Base-by-base conservation (phyloP, 208 protist species). In the Crithidia brevicula region DNA sequence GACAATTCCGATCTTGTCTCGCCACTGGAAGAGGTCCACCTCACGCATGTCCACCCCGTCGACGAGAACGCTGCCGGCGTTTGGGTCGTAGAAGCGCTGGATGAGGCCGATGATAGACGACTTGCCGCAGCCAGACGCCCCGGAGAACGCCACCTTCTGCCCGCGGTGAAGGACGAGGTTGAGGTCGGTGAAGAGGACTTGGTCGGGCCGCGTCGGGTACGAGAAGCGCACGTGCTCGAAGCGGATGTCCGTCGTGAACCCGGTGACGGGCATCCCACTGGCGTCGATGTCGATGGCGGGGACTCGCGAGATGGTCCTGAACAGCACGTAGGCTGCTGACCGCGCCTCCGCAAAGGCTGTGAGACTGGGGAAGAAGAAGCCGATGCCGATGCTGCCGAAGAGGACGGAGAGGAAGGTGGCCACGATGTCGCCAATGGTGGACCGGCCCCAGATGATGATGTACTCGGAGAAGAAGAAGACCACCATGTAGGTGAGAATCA, bases 41-140 rank as follows among this genome's bases (percentile, higher is more conserved):
- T 82, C 69, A 16, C 71, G 65, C 58, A 95, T 68, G 66, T 91
- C 77, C 8, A 72, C 58, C 34, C 83, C 87, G 49, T 95, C 89
- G 23, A 64, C 58, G n/a, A 74, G 38, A 28, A 96, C 73, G 22
- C 43, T 18, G 36, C 92, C 92, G 25, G 47, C 60, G 22, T 23
- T 47, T 3, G 88, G 88, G 72, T 97, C 90, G 64, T 97, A 97
- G 66, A 94, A 93, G 56, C 89, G 81, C 72, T 93, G 86, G 18
- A 97, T 46, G 22, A 97, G 77, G 13, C 67, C 70, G 59, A 93
- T 85, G 18, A 91, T 81, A 42, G 88, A 90, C 2, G 86, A 93
- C 75, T 97, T 97, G 38, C 91, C 91, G 65, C 86, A 89, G 18
- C 92, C 92, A 13, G 81, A 86, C 1, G 74, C 67, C 11, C 89